Percentiles rank a stretch among this genome's conserved stretches.
Conservation (phyloP, 257 asterid species). For the Ilex aquifolium region DNA sequence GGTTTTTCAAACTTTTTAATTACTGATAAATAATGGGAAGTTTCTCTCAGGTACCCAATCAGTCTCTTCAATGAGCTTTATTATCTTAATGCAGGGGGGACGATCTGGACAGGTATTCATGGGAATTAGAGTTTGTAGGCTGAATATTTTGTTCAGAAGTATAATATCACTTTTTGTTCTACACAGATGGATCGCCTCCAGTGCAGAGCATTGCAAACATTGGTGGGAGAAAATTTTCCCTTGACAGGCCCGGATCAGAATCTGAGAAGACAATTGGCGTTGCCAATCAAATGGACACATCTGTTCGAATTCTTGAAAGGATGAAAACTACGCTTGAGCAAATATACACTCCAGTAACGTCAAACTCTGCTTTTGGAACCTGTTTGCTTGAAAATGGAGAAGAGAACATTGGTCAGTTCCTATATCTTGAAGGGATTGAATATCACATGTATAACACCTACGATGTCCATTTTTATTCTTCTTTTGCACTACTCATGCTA, state of each 20-base stretch:
- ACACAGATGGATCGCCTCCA: conserved; percentile 79
- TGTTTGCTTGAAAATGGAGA: conserved; percentile 68
- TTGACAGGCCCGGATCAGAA: conserved; percentile 38
- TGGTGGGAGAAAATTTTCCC: conserved; percentile 53
- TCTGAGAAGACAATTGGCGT: conserved; percentile 7
- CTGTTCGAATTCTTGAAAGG: conserved; percentile 64
- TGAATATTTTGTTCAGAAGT: conserved; percentile 9
- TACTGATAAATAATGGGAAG: background rate
- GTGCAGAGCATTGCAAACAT: conserved; percentile 48
- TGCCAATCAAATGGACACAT: conserved; percentile 49
- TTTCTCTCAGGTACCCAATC: conserved; percentile 66
- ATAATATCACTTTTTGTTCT: background rate
- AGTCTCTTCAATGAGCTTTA: conserved; percentile 96
- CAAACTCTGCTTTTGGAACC: conserved; percentile 65
- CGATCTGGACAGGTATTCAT: conserved; percentile 91
- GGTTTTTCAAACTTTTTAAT: background rate
- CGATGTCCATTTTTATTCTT: conserved; percentile 90
- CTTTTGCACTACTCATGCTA: conserved; percentile 63
- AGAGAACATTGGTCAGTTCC: conserved; percentile 89
- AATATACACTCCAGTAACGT: conserved; percentile 51
- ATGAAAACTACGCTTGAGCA: conserved; percentile 64
- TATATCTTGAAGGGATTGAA: conserved; percentile 92
- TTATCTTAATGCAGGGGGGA: conserved; percentile 85
- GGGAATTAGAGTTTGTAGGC: background rate
- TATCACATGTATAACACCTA: conserved; percentile 93